Evolutionary conservation across 2,329 filamentous ascomycete species (phyloP), one percentile per base, ranked within the genome.

Genomic region (Alternaria angustiovoidea): DNA sequence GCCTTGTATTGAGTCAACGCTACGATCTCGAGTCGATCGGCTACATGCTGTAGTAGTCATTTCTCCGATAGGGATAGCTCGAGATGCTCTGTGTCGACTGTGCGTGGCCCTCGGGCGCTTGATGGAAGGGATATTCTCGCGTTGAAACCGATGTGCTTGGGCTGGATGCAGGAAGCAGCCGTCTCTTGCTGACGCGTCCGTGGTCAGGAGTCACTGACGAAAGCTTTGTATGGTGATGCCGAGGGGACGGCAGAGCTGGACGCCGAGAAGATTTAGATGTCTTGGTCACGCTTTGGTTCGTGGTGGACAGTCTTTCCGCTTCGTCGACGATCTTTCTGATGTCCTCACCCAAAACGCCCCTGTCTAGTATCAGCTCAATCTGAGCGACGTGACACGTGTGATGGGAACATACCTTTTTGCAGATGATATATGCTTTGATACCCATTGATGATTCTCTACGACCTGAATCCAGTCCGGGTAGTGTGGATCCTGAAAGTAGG

Each of bases 401-500:
- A 20, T 51, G 38, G 18, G 14, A 30, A 51, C 7, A 24, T 51
- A 51, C 48, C 4, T 12, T 32, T 41, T 41, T 42, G 24, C 34
- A 14, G 3, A 51, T 41, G 34, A 30, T 32, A 51, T 18, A 20
- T 28, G 36, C 9, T 7, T 51, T 42, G 48, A 42, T 28, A 42
- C 48, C 34, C 16, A 51, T 30, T 8, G 24, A 30, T 20, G 12
- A 36, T 51, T 51, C 12, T 28, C 48, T 7, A 51, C 14, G 36
- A 51, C 22, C 11, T 51, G 48, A 20, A 51, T 30, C 20, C 6
- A 41, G n/a, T 4, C 3, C 6, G 34, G 48, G 48, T 42, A 51
- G 36, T 18, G 16, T 3, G 48, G 48, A 24, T 42, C 36, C 48
- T 42, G 24, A 51, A 51, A 51, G 34, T 51, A 51, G 36, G 48